Evolutionary conservation across 352 stramenopile species (phyloP).

Genomic region (Pythium monospermum): DNA sequence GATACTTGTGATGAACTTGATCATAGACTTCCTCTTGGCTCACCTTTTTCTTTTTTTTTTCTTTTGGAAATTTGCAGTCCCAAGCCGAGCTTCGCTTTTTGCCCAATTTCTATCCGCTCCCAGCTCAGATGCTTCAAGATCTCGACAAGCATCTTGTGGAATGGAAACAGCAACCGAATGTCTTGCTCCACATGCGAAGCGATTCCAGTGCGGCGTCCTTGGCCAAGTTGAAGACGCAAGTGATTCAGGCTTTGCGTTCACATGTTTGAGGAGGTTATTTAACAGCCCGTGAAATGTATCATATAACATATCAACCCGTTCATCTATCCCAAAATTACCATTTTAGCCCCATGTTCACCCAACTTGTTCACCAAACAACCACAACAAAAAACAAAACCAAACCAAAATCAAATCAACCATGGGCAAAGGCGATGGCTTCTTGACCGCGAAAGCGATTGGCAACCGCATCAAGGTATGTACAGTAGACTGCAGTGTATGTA

Average conservation of each 20-base stretch:
- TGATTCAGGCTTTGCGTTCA: constrained; percentile 1
- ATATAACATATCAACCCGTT: constrained; percentile 20
- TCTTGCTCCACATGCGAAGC: constrained; percentile 6
- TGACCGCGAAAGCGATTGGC: constrained; percentile 81
- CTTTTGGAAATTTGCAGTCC: constrained; percentile 15
- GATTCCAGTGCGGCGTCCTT: constrained; percentile 9
- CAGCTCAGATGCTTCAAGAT: constrained; percentile 55
- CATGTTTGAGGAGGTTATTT: neutral
- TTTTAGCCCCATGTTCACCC: no score
- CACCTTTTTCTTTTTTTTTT: neutral
- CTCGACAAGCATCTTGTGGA: constrained; percentile 29
- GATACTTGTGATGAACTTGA: neutral
- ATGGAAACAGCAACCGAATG: constrained; percentile 24
- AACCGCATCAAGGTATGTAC: constrained; percentile 78
- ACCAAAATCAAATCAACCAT: no score
- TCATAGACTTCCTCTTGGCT: no score
- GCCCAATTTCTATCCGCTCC: constrained; percentile 54
- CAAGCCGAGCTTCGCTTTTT: constrained; percentile 40
- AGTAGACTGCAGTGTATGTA: no score
- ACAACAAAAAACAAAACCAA: neutral
- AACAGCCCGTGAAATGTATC: neutral
- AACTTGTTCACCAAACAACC: neutral
- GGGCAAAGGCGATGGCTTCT: constrained; percentile 82
- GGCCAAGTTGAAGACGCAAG: constrained; percentile 18
- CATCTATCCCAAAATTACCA: no score